Evolutionary conservation across 2,329 filamentous ascomycete genomes (phyloP), one percentile per base, ranked within the genome.

Genomic region (Aspergillus cejpii): DNA sequence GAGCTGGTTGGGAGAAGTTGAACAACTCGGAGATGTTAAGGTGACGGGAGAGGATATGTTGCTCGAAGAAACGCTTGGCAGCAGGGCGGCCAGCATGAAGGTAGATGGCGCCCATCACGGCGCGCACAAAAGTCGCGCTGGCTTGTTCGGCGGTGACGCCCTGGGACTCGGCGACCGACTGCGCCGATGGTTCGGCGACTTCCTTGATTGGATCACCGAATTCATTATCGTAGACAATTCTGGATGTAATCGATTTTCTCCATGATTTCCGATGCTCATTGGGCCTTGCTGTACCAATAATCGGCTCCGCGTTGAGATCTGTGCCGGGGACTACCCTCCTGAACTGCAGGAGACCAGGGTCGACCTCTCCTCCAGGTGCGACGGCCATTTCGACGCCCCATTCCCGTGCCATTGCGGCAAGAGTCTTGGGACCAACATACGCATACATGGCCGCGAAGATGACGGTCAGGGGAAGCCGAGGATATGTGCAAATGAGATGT

Each of bases 361-460:
- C 92, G 44, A 97, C 90, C 70, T 97, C 91, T 47, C 80, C 80
- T 40, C 91, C 92, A 0, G 92, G 92, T 15, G 81, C 84, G 8
- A 85, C 87, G n/a, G 87, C 91, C 34, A 76, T 71, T 65, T 97
- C 91, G 12, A 97, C 81, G 69, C 92, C 92, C 92, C 92, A 98
- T 70, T 92, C 85, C 50, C 77, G 74, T 12, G 86, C 81, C 53
- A 97, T 78, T 15, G 81, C 74, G 41, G 83, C 74, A 37, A 97
- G 76, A 1, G 90, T 82, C 54, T 81, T 79, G 5, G 80, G 77
- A 3, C 92, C 92, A 37, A 83, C 78, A 64, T 88, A 97, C 37
- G 87, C 89, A 59, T 85, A 83, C 73, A 94, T 83, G 24, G 88
- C 85, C 42, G 89, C 82, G 69, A 88, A 94, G 41, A 95, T 73